Evolutionary conservation across 2,329 filamentous ascomycete species (phyloP), one percentile per base, ranked within the genome.

Genomic region (Curvularia sp.): DNA sequence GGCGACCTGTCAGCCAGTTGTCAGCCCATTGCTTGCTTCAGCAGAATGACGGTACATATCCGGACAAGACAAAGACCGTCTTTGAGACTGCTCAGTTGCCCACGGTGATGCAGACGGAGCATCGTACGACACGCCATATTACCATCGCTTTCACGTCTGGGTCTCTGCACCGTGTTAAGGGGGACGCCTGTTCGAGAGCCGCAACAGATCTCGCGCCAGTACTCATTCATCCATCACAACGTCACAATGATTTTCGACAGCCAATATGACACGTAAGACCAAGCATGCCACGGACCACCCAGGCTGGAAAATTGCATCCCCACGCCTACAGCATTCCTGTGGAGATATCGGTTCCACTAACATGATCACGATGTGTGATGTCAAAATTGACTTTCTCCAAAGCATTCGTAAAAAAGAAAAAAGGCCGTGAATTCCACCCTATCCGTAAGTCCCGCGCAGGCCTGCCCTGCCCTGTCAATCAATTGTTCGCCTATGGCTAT

Each of bases 341-440:
- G 26, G 15, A 39, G 38, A 31, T 49, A n/a, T 41, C 53, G 53
- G 33, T 42, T 60, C 51, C 33, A 55, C 51, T 48, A 44, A 15
- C 35, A 49, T 42, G 54, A 66, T 64, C 64, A 63, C 64, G 62
- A 68, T 68, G 44, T 49, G 63, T 71, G 66, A 70, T 64, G 68
- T 71, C 66, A 69, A 44, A 15, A 38, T 48, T 46, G 41, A 20
- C 20, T 46, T 42, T 53, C 39, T 57, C 42, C 28, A 49, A 57
- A 55, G 33, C 41, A 51, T 46, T 24, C n/a, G 39, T n/a, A 42
- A 50, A 39, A 44, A 26, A 52, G 20, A 49, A 30, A 59, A 54
- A 46, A 13, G 33, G 42, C 26, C 28, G 13, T 24, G 39, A 28
- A 44, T 57, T 41, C 49, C 49, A 49, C 52, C 41, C 26, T 53